Evolutionary conservation across 495 filamentous ascomycete species (phyloP), one percentile per base, ranked within the genome.

Genomic region (Neurospora hispaniola): DNA sequence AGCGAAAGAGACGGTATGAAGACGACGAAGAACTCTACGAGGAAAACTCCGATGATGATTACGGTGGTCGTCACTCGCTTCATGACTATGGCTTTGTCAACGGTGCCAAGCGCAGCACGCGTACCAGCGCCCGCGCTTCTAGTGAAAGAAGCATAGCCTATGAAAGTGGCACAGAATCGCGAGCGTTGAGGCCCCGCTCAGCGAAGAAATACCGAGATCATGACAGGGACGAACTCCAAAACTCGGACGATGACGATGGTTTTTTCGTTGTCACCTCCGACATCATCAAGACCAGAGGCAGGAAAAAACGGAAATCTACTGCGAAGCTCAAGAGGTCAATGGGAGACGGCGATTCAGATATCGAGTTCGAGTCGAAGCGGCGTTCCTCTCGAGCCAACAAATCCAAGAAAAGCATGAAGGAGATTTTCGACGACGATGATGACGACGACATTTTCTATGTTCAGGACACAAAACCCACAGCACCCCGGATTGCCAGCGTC

Each of bases 331-430:
- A 70, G 54, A 72, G 10, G 10, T 59, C 48, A 59, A 42, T 59
- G 35, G 46, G 10, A 5, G 35, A 16, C 42, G 76, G 72, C 9
- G 80, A 80, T 54, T 84, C 83, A 0, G 81, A 83, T n/a, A 84
- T 84, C 27, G 84, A 84, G 48, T 82, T 84, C 71, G 83, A 85
- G 74, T 76, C 81, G 62, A 78, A 81, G 16, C 84, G 88, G 70
- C 82, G 86, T n/a, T 90, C 89, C n/a, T 81, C 78, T 4, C 81
- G 89, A 3, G 77, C 82, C 14, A 85, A 76, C 31, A 84, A 79
- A 75, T 73, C 82, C 71, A 81, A 80, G 1, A 84, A 78, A 66
- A 91, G 82, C 75, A 90, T 97, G 86, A 81, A 84, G 70, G 93
- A 96, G 75, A 80, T 73, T 8, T 79, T 88, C 10, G 81, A 84